A percentile compares a stretch with the other conserved stretches of the same genome.
These are phyloP conservation scores for Xylaria sp. DNA, from an alignment of 2,329 filamentous ascomycete species.

Conservation along the genomic window DNA sequence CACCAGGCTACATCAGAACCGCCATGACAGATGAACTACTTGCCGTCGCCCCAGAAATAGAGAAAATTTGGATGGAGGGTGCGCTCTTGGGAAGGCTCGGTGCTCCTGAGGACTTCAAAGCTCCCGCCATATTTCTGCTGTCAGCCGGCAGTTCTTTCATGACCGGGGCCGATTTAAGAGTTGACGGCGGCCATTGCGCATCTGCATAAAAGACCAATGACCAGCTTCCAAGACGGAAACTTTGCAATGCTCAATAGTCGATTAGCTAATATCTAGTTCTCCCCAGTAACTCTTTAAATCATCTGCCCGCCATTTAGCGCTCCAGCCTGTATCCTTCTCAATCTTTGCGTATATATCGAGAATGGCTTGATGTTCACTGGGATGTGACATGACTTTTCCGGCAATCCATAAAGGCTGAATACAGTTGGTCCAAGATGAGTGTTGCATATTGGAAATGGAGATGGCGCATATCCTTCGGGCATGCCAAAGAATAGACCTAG, in stretches of 20 bases:
- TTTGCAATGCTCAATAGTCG: neutral
- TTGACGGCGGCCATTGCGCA: conserved; percentile 25
- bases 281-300: conserved; percentile 20
- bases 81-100: neutral
- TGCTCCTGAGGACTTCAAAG: conserved; percentile 21
- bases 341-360: conserved; percentile 18
- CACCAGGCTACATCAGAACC: conserved; percentile 3
- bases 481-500: conserved; percentile 3
- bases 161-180: conserved; percentile 24
- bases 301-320: conserved; percentile 16
- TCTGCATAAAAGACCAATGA: conserved; percentile 7
- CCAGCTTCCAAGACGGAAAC: neutral
- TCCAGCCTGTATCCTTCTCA: conserved; percentile 19
- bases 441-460: conserved; percentile 1
- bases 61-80: conserved; percentile 4
- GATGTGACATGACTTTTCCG: conserved; percentile 8
- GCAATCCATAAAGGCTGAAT: conserved; percentile 5
- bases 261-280: conserved; percentile 18
- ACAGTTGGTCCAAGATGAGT: neutral
- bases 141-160: conserved; percentile 20
- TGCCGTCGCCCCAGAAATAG: neutral
- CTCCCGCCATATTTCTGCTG: conserved; percentile 19
- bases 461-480: neutral
- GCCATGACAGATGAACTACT: conserved; percentile 6
- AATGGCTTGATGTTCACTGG: conserved; percentile 15